Conservation (phyloP, 805 yeast species). For the Saturnispora halmiae region DNA sequence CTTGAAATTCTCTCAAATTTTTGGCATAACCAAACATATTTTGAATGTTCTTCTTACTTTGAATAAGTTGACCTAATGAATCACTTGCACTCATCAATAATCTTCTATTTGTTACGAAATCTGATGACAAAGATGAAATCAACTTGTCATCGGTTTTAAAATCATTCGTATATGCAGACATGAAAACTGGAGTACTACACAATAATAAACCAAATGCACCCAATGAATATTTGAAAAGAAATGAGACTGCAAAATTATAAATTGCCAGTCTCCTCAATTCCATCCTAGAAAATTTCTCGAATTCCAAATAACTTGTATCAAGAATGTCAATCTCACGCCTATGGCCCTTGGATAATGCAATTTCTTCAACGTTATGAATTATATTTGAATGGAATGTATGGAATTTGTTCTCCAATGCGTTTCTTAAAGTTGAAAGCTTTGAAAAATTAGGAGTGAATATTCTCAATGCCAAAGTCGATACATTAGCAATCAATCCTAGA, state of each 20-base stretch:
- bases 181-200: constrained; percentile 82
- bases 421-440: constrained; percentile 62
- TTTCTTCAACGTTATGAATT: constrained; percentile 73
- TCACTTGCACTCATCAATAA: constrained; percentile 76
- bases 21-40: constrained; percentile 76
- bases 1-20: constrained; percentile 63
- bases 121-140: constrained; percentile 48
- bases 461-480: constrained; percentile 64
- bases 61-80: constrained; percentile 78
- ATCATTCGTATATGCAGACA: constrained; percentile 23
- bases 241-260: constrained; percentile 79
- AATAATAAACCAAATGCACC: constrained; percentile 89
- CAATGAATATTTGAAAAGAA: constrained; percentile 86
- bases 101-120: constrained; percentile 81
- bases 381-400: constrained; percentile 76
- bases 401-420: constrained; percentile 76
- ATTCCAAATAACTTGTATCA: constrained; percentile 72
- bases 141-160: constrained; percentile 38
- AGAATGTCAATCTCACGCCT: constrained; percentile 64
- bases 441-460: constrained; percentile 88
- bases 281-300: constrained; percentile 67
- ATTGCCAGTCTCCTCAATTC: constrained; percentile 64
- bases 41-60: constrained; percentile 74
- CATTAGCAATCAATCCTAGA: constrained; percentile 70
- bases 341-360: constrained; percentile 79